Evolutionary conservation across 768 basidiomycete species (phyloP).

Genomic region (Tylopilus rubrobrunneus): DNA sequence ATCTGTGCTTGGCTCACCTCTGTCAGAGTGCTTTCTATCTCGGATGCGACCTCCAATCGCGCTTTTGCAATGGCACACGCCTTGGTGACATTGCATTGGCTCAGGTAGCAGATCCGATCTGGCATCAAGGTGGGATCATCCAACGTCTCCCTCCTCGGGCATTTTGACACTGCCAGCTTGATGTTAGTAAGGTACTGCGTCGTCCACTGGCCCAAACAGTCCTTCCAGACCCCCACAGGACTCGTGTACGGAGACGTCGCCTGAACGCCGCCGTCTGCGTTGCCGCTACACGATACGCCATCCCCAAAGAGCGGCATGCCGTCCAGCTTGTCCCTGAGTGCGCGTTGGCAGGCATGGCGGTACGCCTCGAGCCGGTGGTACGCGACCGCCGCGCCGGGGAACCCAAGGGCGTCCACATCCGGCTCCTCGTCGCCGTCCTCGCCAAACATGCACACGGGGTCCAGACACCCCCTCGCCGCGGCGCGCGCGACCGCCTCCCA

Average conservation of each 20-base stretch:
- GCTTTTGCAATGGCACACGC: not conserved
- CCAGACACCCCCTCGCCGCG: not conserved
- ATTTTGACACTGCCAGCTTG: not conserved
- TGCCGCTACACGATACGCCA: not conserved
- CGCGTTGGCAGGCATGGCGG: not conserved
- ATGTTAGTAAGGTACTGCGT: not conserved
- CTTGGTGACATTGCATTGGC: not conserved
- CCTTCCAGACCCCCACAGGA: not conserved
- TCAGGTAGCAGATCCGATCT: not conserved
- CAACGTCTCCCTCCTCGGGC: not conserved
- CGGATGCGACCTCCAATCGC: not conserved
- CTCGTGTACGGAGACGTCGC: too few relatives aligned
- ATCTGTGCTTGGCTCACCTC: not conserved
- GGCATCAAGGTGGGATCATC: not conserved
- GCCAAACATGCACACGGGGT: not conserved
- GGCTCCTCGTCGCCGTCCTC: not conserved
- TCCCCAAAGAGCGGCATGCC: not conserved
- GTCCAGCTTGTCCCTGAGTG: not conserved
- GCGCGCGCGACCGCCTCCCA: not conserved
- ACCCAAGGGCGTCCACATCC: not conserved
- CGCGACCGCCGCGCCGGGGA: not conserved
- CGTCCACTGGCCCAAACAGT: not conserved
- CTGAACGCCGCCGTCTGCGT: not conserved
- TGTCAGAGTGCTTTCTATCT: not conserved
- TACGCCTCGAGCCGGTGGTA: slow-evolving; percentile 1